Evolutionary conservation across 2,329 filamentous ascomycete genomes (phyloP).

Genomic region (Boeremia lycopersici): DNA sequence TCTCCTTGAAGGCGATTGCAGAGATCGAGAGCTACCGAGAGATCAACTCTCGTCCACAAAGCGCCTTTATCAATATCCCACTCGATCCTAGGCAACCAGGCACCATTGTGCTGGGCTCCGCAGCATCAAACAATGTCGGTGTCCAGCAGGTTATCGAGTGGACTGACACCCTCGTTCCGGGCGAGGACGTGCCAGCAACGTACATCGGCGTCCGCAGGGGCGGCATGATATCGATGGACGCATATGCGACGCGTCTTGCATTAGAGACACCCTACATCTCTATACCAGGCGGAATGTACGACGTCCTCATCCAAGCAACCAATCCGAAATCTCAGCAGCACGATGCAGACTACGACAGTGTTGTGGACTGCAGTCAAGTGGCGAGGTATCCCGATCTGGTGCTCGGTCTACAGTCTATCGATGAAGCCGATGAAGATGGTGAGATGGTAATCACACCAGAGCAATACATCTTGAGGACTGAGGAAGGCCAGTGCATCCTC

Average conservation of each 20-base stretch:
- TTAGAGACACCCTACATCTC: slow-evolving; percentile 22
- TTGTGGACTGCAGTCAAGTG: slow-evolving; percentile 20
- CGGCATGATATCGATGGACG: slow-evolving; percentile 19
- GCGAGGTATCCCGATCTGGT: slow-evolving; percentile 24
- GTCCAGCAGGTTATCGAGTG: slow-evolving; percentile 2
- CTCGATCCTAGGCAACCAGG: slow-evolving; percentile 1
- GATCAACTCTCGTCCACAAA: not conserved
- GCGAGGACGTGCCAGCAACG: slow-evolving; percentile 12
- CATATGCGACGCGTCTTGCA: slow-evolving; percentile 12
- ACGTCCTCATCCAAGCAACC: slow-evolving; percentile 24
- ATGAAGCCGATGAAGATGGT: slow-evolving; percentile 2
- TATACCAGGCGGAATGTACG: slow-evolving; percentile 21
- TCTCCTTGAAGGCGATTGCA: slow-evolving; percentile 1
- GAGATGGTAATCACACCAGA: slow-evolving; percentile 21
- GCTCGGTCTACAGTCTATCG: slow-evolving; percentile 17
- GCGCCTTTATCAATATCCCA: slow-evolving; percentile 6
- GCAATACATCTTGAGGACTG: slow-evolving; percentile 23
- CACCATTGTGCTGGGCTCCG: not conserved
- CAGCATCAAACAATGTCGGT: not conserved
- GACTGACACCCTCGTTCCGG: slow-evolving; percentile 6
- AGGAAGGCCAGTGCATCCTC: slow-evolving; percentile 20
- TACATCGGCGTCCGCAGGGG: slow-evolving; percentile 25
- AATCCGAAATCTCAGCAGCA: slow-evolving; percentile 1
- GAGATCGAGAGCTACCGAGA: not conserved
- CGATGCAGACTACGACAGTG: slow-evolving; percentile 1